Conservation (phyloP, 257 asterid genomes). For the Striga asiatica region DNA sequence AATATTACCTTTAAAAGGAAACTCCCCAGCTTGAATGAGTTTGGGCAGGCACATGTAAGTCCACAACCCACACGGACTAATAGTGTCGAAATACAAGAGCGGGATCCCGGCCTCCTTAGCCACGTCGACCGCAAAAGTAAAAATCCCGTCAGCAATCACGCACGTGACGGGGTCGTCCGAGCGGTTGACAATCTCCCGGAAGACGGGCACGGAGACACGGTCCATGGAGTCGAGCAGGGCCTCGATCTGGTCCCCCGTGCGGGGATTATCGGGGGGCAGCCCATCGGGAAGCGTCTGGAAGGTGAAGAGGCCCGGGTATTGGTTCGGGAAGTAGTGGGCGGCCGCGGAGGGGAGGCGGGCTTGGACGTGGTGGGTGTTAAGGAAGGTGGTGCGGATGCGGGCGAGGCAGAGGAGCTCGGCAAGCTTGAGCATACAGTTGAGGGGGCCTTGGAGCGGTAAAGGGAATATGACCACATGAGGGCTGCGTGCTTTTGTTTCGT, state of each 20-base stretch:
- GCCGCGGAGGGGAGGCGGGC: slow-evolving; percentile 25
- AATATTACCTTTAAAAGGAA: slow-evolving; percentile 8
- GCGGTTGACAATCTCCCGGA: slow-evolving; percentile 24
- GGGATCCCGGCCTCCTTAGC: slow-evolving; percentile 50
- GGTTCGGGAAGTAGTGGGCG: slow-evolving; percentile 6
- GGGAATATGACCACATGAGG: slow-evolving; percentile 67
- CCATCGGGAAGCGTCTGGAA: slow-evolving; percentile 46
- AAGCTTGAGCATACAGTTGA: slow-evolving; percentile 55
- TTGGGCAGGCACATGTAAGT: slow-evolving; percentile 37
- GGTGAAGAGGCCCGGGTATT: slow-evolving; percentile 24
- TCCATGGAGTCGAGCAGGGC: slow-evolving; percentile 27
- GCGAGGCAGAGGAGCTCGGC: slow-evolving; percentile 45
- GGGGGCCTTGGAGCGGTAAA: slow-evolving; percentile 54
- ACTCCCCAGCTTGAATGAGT: background rate
- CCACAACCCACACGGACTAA: slow-evolving; percentile 28
- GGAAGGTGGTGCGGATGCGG: slow-evolving; percentile 43
- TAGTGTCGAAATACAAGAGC: slow-evolving; percentile 38
- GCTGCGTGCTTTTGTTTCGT: slow-evolving; percentile 10
- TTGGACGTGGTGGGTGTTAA: slow-evolving; percentile 57
- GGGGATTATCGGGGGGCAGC: slow-evolving; percentile 34
- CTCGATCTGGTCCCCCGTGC: slow-evolving; percentile 21
- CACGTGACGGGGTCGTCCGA: slow-evolving; percentile 19
- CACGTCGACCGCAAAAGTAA: slow-evolving; percentile 30
- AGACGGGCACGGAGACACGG: slow-evolving; percentile 20
- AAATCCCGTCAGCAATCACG: slow-evolving; percentile 45